Evolutionary conservation across 2,329 filamentous ascomycete species (phyloP).

Genomic region (Colletotrichum nymphaeae): DNA sequence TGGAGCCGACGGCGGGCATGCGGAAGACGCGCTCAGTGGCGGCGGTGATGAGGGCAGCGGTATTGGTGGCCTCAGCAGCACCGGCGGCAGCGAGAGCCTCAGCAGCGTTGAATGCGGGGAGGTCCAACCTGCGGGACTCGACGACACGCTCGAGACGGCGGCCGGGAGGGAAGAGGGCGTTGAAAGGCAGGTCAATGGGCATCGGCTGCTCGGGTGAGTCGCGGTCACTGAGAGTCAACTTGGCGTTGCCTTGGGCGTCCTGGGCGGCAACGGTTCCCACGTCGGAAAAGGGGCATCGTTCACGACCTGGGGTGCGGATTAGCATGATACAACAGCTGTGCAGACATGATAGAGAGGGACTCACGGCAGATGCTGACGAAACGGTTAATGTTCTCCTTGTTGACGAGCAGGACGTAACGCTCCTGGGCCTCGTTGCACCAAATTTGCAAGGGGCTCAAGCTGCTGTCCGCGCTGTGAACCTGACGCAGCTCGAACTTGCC

Average conservation of each 20-base stretch:
- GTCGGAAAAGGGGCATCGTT: slow-evolving; percentile 92
- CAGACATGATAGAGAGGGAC: slow-evolving; percentile 38
- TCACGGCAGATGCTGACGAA: slow-evolving; percentile 74
- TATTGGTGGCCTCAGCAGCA: slow-evolving; percentile 62
- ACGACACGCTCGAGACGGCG: slow-evolving; percentile 84
- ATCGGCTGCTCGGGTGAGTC: slow-evolving; percentile 79
- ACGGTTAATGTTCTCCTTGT: slow-evolving; percentile 81
- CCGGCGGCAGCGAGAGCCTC: slow-evolving; percentile 74
- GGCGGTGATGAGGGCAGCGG: slow-evolving; percentile 64
- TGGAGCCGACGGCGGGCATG: slow-evolving; percentile 92
- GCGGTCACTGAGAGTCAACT: slow-evolving; percentile 83
- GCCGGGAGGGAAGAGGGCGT: slow-evolving; percentile 87
- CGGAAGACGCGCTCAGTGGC: slow-evolving; percentile 85
- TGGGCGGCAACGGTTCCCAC: slow-evolving; percentile 81
- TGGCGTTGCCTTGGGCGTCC: slow-evolving; percentile 72
- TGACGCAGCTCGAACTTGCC: slow-evolving; percentile 95
- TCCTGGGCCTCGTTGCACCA: slow-evolving; percentile 99
- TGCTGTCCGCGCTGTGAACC: slow-evolving; percentile 87
- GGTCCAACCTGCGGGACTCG: slow-evolving; percentile 72
- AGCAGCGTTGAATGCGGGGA: slow-evolving; percentile 78
- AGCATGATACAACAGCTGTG: background rate
- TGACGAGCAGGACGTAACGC: slow-evolving; percentile 91
- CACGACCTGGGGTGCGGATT: slow-evolving; percentile 66
- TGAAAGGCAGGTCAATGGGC: slow-evolving; percentile 91
- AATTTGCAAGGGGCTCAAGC: slow-evolving; percentile 96